phyloP scores from a whole-genome alignment of 108 stramenopile genomes.

The Pseudonitzschia multiseries region DNA sequence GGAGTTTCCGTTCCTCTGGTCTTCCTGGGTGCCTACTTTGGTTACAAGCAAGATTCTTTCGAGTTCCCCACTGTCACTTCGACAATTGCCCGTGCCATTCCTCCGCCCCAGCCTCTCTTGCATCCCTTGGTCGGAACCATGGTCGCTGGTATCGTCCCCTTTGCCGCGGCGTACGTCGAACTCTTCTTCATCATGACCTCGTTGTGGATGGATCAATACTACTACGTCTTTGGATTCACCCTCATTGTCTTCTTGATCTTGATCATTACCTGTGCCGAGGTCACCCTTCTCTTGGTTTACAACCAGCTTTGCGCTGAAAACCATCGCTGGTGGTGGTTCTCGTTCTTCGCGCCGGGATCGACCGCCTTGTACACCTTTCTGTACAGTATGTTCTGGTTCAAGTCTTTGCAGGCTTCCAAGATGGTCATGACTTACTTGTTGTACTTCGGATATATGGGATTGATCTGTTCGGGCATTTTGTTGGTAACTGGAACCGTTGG shows the following conservation, averaged over 20 bases:
- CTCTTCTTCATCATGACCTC: conserved; percentile 98
- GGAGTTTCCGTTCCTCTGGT: conserved; percentile 95
- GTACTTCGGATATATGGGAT: conserved; percentile 98
- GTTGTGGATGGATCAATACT: conserved; percentile 99
- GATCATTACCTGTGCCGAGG: conserved; percentile 93
- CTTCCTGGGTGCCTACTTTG: conserved; percentile 98
- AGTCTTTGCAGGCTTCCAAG: conserved; percentile 81
- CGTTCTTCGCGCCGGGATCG: conserved; percentile 92
- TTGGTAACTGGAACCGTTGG: conserved; percentile 93
- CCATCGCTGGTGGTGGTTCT: conserved; percentile 99
- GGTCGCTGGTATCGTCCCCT: conserved; percentile 93
- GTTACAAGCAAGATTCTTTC: conserved; percentile 92
- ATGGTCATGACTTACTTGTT: conserved; percentile 96
- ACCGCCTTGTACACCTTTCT: conserved; percentile 91
- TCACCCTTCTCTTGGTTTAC: conserved; percentile 95
- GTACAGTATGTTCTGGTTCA: conserved; percentile 94
- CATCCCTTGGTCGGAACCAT: conserved; percentile 75
- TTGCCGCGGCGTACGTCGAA: conserved; percentile 98
- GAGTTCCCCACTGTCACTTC: conserved; percentile 87
- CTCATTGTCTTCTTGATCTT: conserved; percentile 95
- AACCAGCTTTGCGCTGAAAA: conserved; percentile 98
- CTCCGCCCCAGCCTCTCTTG: conserved; percentile 82
- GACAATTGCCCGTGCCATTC: conserved; percentile 91
- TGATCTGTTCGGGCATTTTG: conserved; percentile 87
- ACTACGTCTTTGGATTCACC: conserved; percentile 99